Conservation (phyloP, 1,139 yeast species). For the Kodamaea derodonti region DNA sequence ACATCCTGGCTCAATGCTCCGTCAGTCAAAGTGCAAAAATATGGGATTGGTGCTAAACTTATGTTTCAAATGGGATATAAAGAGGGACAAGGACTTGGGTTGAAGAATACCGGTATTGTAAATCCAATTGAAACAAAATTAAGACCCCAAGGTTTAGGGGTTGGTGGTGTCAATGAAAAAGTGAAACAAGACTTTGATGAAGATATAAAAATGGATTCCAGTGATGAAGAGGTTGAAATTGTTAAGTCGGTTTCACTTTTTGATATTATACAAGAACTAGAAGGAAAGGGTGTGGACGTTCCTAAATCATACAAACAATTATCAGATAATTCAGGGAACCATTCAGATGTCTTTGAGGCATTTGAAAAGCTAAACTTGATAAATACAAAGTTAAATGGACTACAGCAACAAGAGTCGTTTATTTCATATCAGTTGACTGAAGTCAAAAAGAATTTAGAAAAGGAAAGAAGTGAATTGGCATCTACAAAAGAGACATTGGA, state of each 20-base stretch:
- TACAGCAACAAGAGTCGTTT: slow-evolving; percentile 18
- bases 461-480: slow-evolving; percentile 3
- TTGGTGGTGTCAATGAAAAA: slow-evolving; percentile 57
- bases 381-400: slow-evolving; percentile 15
- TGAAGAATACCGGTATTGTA: slow-evolving; percentile 63
- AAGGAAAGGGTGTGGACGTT: slow-evolving; percentile 22
- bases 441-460: slow-evolving; percentile 4
- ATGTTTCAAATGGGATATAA: slow-evolving; percentile 84
- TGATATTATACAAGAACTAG: slow-evolving; percentile 25
- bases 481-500: slow-evolving; percentile 3
- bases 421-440: slow-evolving; percentile 16
- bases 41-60: slow-evolving; percentile 85
- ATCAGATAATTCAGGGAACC: slow-evolving; percentile 15
- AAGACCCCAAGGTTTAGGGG: slow-evolving; percentile 67
- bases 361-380: slow-evolving; percentile 13
- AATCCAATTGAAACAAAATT: slow-evolving; percentile 71
- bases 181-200: slow-evolving; percentile 7
- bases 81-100: slow-evolving; percentile 81
- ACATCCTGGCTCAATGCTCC: slow-evolving; percentile 6
- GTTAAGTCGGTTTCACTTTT: slow-evolving; percentile 16
- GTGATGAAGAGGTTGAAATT: slow-evolving; percentile 6
- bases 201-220: slow-evolving; percentile 5
- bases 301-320: slow-evolving; percentile 25
- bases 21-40: slow-evolving; percentile 21
- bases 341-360: slow-evolving; percentile 9